Evolutionary conservation across 805 yeast genomes (phyloP).

Genomic region (Pichia kluyveri): DNA sequence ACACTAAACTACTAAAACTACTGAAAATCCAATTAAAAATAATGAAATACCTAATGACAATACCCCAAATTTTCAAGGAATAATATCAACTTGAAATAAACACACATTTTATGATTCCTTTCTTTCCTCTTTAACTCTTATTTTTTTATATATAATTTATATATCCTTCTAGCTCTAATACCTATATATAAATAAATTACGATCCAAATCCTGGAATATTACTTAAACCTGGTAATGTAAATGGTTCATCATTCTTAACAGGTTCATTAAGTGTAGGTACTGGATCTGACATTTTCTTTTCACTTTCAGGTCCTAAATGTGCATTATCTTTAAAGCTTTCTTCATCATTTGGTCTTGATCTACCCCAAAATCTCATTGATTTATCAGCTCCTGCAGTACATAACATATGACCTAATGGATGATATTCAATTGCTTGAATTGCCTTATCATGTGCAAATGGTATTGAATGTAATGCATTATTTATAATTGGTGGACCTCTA

Average conservation of each 20-base stretch:
- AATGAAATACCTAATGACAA: no score
- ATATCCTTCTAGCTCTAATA: no score
- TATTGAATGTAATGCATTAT: constrained; percentile 38
- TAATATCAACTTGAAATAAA: no score
- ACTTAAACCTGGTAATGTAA: constrained; percentile 12
- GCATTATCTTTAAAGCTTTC: constrained; percentile 73
- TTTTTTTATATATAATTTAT: no score
- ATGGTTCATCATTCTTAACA: not conserved
- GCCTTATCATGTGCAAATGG: constrained; percentile 95
- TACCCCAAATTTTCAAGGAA: no score
- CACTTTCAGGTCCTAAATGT: constrained; percentile 37
- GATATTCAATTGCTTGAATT: constrained; percentile 81
- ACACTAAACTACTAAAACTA: no score
- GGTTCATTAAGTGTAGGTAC: not conserved
- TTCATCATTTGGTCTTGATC: constrained; percentile 87
- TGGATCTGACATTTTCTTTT: not conserved
- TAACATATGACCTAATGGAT: constrained; percentile 86
- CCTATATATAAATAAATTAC: not conserved
- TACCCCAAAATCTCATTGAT: constrained; percentile 87
- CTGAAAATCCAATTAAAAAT: no score
- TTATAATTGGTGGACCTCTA: constrained; percentile 3
- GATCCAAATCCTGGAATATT: constrained; percentile 5
- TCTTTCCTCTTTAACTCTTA: not conserved
- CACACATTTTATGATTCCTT: no score
- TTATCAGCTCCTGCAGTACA: constrained; percentile 93